Conservation (phyloP, 352 stramenopile genomes). For the Globisporangium paroecandrum region DNA sequence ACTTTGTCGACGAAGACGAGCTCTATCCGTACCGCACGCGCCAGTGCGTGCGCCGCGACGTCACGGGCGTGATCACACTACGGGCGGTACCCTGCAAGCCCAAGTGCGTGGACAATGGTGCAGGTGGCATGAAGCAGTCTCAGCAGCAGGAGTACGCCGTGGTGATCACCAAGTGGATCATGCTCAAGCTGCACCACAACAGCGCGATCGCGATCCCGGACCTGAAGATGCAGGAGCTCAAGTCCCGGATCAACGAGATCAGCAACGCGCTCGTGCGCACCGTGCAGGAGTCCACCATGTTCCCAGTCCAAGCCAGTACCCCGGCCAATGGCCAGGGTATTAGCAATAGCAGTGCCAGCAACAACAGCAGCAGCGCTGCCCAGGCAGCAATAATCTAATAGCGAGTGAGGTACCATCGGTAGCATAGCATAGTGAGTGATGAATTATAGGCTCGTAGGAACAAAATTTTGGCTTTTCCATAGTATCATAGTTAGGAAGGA, state of each 20-base stretch:
- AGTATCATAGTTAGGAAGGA: conserved; percentile 1
- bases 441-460: not conserved
- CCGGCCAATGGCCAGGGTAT: not conserved
- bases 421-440: not conserved
- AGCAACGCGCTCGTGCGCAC: conserved; percentile 12
- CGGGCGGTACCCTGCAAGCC: conserved; percentile 10
- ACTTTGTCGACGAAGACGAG: conserved; percentile 35
- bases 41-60: conserved; percentile 30
- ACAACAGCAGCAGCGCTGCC: not conserved
- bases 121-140: not conserved
- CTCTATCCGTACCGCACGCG: conserved; percentile 31
- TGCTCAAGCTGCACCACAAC: conserved; percentile 21
- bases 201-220: conserved; percentile 8
- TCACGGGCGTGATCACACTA: conserved; percentile 21
- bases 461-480: not conserved
- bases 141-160: conserved; percentile 11
- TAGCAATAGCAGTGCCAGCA: conserved; percentile 2
- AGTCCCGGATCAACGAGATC: conserved; percentile 10
- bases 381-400: conserved; percentile 9
- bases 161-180: conserved; percentile 20
- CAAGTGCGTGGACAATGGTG: not conserved
- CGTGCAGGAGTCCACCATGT: conserved; percentile 1
- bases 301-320: not conserved
- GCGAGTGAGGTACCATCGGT: not conserved
- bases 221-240: conserved; percentile 17